Conservation (phyloP, 306 rosid species). For the Delonix regia region DNA sequence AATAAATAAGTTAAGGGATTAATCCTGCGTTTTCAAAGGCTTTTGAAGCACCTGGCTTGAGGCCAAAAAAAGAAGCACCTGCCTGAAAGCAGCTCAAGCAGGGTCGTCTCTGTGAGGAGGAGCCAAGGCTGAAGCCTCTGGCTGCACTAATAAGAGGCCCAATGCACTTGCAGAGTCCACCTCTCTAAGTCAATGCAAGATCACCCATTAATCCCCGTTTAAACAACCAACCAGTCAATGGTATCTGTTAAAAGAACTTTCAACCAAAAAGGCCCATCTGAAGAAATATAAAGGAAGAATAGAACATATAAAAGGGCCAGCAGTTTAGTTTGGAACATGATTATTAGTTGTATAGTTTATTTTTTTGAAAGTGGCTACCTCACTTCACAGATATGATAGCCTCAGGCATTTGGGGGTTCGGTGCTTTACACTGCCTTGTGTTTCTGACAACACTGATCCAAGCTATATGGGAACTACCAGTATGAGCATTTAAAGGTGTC, state of each 20-base stretch:
- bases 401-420: background rate
- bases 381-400: background rate
- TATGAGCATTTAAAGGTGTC: background rate
- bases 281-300: background rate
- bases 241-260: slow-evolving; percentile 13
- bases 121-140: background rate
- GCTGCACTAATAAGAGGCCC: background rate
- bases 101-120: background rate
- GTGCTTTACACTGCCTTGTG: background rate
- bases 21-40: background rate
- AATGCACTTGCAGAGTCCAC: background rate
- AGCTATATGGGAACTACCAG: background rate
- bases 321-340: background rate
- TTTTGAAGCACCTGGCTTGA: slow-evolving; percentile 5
- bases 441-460: slow-evolving; percentile 19
- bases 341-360: background rate
- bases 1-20: too few relatives aligned
- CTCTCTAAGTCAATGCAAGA: slow-evolving; percentile 12
- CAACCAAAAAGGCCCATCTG: background rate
- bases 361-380: background rate
- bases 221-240: slow-evolving; percentile 10
- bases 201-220: slow-evolving; percentile 15
- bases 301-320: background rate
- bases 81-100: background rate
- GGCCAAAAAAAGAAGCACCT: too few relatives aligned